A percentile compares a stretch with the other conserved stretches of the same genome.
These are phyloP conservation scores for Fusarium foetens DNA, from an alignment of 2,329 filamentous ascomycete species.

Conservation along the genomic window DNA sequence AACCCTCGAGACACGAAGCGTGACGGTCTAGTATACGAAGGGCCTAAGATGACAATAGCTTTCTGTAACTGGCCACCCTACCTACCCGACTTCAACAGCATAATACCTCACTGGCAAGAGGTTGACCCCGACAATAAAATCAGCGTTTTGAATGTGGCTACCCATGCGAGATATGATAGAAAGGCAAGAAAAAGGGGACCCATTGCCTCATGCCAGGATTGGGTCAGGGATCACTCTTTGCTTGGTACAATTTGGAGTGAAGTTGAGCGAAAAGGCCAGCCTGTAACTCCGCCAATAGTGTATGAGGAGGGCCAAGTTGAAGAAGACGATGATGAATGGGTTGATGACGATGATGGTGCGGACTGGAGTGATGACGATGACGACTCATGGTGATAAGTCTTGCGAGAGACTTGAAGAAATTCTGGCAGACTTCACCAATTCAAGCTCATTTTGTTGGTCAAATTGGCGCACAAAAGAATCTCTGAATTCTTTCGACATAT, in stretches of 20 bases:
- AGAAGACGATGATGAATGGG: background rate
- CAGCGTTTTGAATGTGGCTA: background rate
- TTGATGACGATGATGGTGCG: background rate
- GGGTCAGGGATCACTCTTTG: slow-evolving; percentile 13
- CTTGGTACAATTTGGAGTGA: slow-evolving; percentile 15
- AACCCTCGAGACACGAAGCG: fast-evolving
- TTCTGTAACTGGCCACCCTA: background rate
- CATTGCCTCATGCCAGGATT: background rate
- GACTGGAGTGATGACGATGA: background rate
- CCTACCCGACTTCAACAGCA: background rate
- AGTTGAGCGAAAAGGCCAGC: background rate
- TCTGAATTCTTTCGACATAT: fast-evolving
- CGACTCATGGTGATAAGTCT: background rate
- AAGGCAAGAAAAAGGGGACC: background rate
- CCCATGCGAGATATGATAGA: background rate
- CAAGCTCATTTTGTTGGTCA: no score
- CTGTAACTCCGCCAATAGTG: background rate
- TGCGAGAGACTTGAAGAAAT: background rate
- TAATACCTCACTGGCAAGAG: background rate
- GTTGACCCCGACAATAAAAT: slow-evolving; percentile 11
- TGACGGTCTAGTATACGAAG: background rate
- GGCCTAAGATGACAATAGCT: background rate
- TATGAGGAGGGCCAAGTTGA: background rate
- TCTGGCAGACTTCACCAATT: background rate
- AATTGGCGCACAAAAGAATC: no score